Evolutionary conservation across 169 alveolate genomes (phyloP).

Genomic region (Eimeria nieschulzi): DNA sequence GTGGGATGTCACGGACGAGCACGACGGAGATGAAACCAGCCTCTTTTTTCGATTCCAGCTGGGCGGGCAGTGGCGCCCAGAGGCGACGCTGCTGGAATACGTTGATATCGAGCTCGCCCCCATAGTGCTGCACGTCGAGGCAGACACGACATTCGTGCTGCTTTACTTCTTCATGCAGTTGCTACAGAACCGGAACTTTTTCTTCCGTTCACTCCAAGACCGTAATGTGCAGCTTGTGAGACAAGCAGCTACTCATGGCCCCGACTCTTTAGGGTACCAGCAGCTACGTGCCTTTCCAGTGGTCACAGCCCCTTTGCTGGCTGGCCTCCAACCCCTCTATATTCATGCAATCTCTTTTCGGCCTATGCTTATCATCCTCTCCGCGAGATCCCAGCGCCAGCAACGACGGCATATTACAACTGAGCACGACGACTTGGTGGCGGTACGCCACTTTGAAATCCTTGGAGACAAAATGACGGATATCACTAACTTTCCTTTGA

Average conservation of each 20-base stretch:
- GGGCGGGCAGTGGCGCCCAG: constrained; percentile 62
- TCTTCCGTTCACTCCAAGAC: constrained; percentile 62
- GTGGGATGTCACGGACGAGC: constrained; percentile 36
- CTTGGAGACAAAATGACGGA: constrained; percentile 71
- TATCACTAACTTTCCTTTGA: constrained; percentile 63
- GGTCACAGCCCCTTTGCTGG: constrained; percentile 23
- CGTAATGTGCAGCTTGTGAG: constrained; percentile 57
- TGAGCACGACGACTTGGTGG: constrained; percentile 16
- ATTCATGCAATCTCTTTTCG: constrained; percentile 61
- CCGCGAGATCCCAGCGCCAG: constrained; percentile 64
- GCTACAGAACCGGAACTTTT: constrained; percentile 46
- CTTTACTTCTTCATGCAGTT: constrained; percentile 66
- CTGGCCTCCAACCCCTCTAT: constrained; percentile 49
- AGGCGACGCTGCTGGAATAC: constrained; percentile 66
- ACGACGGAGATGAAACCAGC: not conserved
- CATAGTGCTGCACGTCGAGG: constrained; percentile 62
- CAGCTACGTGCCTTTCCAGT: constrained; percentile 68
- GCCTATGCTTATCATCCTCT: constrained; percentile 56
- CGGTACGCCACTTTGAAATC: constrained; percentile 67
- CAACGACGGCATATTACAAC: constrained; percentile 15
- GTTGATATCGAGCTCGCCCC: constrained; percentile 68
- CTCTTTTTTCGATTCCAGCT: constrained; percentile 61
- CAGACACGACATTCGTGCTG: constrained; percentile 70
- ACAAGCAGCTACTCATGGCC: constrained; percentile 56
- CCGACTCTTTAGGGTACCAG: constrained; percentile 32